A percentile compares a stretch with the other conserved stretches of the same genome.
These are phyloP conservation scores for Fusarium annulatum DNA, from an alignment of 2,329 filamentous ascomycete species.

Conservation along the genomic window DNA sequence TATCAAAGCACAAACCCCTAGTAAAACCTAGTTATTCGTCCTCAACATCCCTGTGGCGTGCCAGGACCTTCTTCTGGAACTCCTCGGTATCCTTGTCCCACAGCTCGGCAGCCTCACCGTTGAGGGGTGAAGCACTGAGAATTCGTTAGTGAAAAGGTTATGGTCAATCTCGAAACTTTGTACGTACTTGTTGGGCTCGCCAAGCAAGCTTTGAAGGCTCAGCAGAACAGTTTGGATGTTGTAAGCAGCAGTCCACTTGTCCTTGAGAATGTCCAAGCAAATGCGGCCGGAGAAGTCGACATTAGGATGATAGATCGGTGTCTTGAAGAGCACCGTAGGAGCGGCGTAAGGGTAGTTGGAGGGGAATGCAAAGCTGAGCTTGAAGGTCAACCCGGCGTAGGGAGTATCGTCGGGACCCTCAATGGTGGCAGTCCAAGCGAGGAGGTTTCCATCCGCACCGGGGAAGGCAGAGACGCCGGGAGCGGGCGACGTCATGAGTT, in stretches of 20 bases:
- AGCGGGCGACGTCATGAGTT: slow-evolving; percentile 94
- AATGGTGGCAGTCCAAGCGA: slow-evolving; percentile 94
- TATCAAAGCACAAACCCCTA: slow-evolving; percentile 34
- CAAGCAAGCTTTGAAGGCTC: slow-evolving; percentile 93
- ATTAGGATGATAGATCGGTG: slow-evolving; percentile 98
- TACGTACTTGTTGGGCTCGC: slow-evolving; percentile 96
- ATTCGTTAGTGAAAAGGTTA: slow-evolving; percentile 34
- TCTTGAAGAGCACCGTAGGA: slow-evolving; percentile 95
- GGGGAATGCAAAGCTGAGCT: slow-evolving; percentile 91
- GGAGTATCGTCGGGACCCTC: slow-evolving; percentile 90
- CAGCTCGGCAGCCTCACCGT: slow-evolving; percentile 94
- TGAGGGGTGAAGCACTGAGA: slow-evolving; percentile 82
- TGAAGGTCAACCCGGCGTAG: slow-evolving; percentile 88
- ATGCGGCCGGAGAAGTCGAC: slow-evolving; percentile 97
- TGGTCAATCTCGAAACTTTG: not conserved
- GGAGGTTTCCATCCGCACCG: slow-evolving; percentile 86
- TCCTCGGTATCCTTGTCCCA: slow-evolving; percentile 91
- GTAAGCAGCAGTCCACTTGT: slow-evolving; percentile 98
- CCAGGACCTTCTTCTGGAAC: slow-evolving; percentile 82
- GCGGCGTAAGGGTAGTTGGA: slow-evolving; percentile 92
- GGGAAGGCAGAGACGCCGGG: slow-evolving; percentile 97
- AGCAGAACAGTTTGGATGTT: slow-evolving; percentile 94
- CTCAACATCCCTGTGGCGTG: slow-evolving; percentile 71
- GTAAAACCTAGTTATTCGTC: slow-evolving; percentile 61
- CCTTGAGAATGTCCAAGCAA: slow-evolving; percentile 97